Evolutionary conservation across 768 basidiomycete species (phyloP), one percentile per base, ranked within the genome.

Genomic region (Agaricus subrufescens): DNA sequence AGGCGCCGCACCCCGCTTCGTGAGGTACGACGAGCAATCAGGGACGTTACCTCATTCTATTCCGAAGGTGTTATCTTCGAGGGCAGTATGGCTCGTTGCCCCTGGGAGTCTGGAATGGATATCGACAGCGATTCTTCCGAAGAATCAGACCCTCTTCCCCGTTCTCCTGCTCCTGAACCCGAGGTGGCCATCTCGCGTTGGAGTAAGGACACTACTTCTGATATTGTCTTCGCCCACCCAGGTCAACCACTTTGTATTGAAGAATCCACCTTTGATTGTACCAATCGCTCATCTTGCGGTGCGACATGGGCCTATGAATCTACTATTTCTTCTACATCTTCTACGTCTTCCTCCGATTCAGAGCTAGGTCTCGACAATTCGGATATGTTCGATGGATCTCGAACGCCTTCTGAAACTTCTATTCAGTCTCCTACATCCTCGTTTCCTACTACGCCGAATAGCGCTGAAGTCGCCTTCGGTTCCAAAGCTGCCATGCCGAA

Each of bases 31-130:
- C 70, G 73, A 50, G 78, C 79, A 52, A 78, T 86, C 59, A 76
- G 80, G 61, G 70, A 73, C 9, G 74, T 84, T 51, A 69, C 76
- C 61, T 81, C 75, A 65, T 86, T 89, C 75, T 86, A 89, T 65
- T 81, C 86, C 12, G 80, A 84, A 44, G 85, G 83, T 61, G 87
- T 82, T 57, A 74, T 89, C 65, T 87, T 87, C 64, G 85, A 88
- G 64, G 85, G 84, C 60, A 85, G 84, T 66, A 87, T 87, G 84
- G 85, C 85, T 39, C 82, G 85, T 45, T 87, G 85, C 63, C 80
- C 84, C 4, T 87, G 85, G 85, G 85, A 87, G 66, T 79, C 83
- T 14, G 86, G 85, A 49, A 80, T 86, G 74, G 83, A 87, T 52
- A 82, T 84, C 61, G 84, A 86, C 66, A 82, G 78, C 58, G 78